A percentile compares a stretch with the other conserved stretches of the same genome.
phyloP scores from a whole-genome alignment of 306 rosid species.

The Cicer arietinum region DNA sequence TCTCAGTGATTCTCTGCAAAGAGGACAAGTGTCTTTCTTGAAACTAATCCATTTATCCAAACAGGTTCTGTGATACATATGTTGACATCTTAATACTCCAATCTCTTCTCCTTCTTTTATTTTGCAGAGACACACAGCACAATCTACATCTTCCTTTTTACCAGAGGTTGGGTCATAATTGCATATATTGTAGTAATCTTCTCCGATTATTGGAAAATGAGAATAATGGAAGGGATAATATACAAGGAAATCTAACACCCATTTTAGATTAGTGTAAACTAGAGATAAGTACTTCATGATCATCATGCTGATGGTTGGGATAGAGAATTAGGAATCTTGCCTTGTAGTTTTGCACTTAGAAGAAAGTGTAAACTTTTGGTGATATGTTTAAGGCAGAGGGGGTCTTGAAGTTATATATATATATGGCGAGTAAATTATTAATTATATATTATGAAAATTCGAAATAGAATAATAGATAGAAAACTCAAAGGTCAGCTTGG shows the following conservation, averaged over 20 bases:
- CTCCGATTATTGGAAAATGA: background rate
- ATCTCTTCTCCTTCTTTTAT: constrained; percentile 44
- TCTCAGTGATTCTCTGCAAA: constrained; percentile 52
- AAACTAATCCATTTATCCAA: constrained; percentile 33
- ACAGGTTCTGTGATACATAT: constrained; percentile 55
- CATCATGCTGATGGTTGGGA: background rate
- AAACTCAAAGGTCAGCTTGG: too few species aligned
- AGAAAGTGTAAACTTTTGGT: too few species aligned
- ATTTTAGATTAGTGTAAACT: constrained; percentile 44
- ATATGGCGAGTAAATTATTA: too few species aligned
- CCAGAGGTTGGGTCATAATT: background rate
- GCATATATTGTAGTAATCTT: background rate
- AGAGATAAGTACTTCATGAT: constrained; percentile 34
- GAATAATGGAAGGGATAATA: constrained; percentile 46
- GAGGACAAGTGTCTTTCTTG: constrained; percentile 52
- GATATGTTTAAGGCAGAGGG: too few species aligned
- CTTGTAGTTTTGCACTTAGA: too few species aligned
- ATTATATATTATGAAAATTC: too few species aligned
- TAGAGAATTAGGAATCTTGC: background rate
- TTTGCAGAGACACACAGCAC: constrained; percentile 57
- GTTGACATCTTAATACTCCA: constrained; percentile 51
- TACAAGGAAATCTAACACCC: constrained; percentile 47
- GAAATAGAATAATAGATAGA: too few species aligned
- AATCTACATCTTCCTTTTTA: constrained; percentile 42
- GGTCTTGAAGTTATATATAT: too few species aligned